Base-by-base conservation (phyloP, 345 rosid species). In the Hibiscus mutabilis region DNA sequence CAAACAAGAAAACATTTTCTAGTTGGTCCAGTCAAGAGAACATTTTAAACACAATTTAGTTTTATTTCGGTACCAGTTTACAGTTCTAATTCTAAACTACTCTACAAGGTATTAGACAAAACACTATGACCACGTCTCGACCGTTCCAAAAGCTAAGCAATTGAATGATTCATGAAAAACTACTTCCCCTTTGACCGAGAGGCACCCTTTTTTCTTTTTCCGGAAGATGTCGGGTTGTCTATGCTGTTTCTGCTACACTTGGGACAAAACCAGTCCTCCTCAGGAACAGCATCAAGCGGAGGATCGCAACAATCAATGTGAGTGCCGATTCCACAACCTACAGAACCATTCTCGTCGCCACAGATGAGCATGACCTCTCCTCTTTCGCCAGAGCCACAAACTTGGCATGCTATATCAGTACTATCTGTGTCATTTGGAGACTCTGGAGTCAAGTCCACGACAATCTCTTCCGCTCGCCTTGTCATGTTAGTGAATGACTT, bases 261-360 rank as follows among this genome's bases (percentile, higher is more conserved):
- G 1, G 84, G 67, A 69, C 97, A 91, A 72, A 91, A 82, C 92
- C 97, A 91, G 76, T 91, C 92, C 55, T 83, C 89, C 33, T 84
- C 82, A 0, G 92, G 97, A 72, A 88, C 78, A 69, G 53, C 70
- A 64, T 73, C 73, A 6, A 86, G 84, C 19, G 88, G 90, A 77
- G 93, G 97, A 73, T 87, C 79, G 33, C 88, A 87, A 58, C 97
- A 91, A 35, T 91, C 90, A 9, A 83, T 77, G 66, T 91, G 97
- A 44, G 70, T 70, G 24, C 83, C 93, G 16, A 71, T 31, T 66
- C 93, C 88, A 74, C 93, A 91, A 14, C 93, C 93, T n/a, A 52
- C 42, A 1, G 82, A 78, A 37, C 88, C 86, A 62, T 71, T 76
- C 70, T 82, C 89, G 64, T 87, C 75, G 9, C 97, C 86, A 21